Conservation (phyloP, 2,329 filamentous ascomycete species). For the Boeremia exigua region DNA sequence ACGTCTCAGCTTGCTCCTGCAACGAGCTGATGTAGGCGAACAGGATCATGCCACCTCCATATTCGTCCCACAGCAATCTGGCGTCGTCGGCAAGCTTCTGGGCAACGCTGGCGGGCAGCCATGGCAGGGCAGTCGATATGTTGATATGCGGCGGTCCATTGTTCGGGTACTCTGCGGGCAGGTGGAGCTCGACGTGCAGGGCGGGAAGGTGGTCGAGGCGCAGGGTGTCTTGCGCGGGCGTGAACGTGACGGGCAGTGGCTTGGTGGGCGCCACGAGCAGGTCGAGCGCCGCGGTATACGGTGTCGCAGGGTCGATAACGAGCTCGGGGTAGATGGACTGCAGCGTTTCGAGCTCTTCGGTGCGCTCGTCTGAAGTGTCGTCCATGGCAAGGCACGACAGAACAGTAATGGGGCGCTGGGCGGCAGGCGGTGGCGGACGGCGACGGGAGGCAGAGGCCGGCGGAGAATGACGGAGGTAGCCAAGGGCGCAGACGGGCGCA, state of each 20-base stretch:
- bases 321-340: slow-evolving; percentile 69
- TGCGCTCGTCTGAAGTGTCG: slow-evolving; percentile 61
- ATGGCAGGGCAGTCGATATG: slow-evolving; percentile 57
- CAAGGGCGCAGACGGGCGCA: slow-evolving; percentile 19
- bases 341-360: slow-evolving; percentile 65
- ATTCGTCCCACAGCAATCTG: slow-evolving; percentile 64
- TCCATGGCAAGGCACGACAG: slow-evolving; percentile 30
- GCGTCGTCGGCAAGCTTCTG: slow-evolving; percentile 56
- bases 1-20: slow-evolving; percentile 63
- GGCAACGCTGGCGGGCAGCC: slow-evolving; percentile 58
- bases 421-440: background rate
- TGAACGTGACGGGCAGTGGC: slow-evolving; percentile 51
- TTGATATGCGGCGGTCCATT: slow-evolving; percentile 57
- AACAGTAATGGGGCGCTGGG: background rate
- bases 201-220: slow-evolving; percentile 63
- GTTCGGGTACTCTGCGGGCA: slow-evolving; percentile 64
- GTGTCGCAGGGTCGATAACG: slow-evolving; percentile 52
- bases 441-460: slow-evolving; percentile 2
- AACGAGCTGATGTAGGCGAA: slow-evolving; percentile 67
- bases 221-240: slow-evolving; percentile 49
- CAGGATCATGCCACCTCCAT: slow-evolving; percentile 62
- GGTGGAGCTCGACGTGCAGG: slow-evolving; percentile 58
- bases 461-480: slow-evolving; percentile 11
- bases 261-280: slow-evolving; percentile 61
- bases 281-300: slow-evolving; percentile 58